phyloP scores from a whole-genome alignment of 371 early-diverging fungal species.

The Syncephalis plumigaleata region DNA sequence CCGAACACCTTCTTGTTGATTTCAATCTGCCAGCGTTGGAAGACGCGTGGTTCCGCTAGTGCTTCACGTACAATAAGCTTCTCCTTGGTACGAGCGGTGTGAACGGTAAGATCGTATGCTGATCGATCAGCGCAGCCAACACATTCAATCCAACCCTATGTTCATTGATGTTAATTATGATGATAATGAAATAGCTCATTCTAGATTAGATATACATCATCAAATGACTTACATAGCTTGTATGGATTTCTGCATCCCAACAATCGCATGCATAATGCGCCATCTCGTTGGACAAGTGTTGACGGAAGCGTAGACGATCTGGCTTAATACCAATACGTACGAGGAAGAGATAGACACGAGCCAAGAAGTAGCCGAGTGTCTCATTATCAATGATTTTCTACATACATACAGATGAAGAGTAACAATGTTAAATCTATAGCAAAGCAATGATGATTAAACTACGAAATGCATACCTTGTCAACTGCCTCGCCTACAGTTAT shows the following conservation, averaged over 20 bases:
- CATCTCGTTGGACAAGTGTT: conserved; percentile 99
- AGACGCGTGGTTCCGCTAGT: conserved; percentile 66
- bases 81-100: conserved; percentile 79
- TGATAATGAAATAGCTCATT: conserved; percentile 2
- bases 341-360: conserved; percentile 89
- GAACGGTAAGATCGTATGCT: conserved; percentile 94
- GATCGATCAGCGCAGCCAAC: conserved; percentile 99
- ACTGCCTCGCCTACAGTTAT: conserved; percentile 95
- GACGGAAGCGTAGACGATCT: conserved; percentile 89
- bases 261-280: conserved; percentile 99
- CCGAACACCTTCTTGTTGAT: conserved; percentile 91
- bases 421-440: background rate
- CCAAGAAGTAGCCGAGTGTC: conserved; percentile 98
- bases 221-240: conserved; percentile 37
- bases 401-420: conserved; percentile 5
- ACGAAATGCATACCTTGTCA: conserved; percentile 19
- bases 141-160: conserved; percentile 97
- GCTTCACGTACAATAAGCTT: conserved; percentile 86
- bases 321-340: conserved; percentile 85
- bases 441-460: background rate
- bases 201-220: background rate
- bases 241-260: conserved; percentile 96
- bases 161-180: conserved; percentile 13
- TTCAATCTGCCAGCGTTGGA: conserved; percentile 63
- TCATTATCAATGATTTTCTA: conserved; percentile 83